Base-by-base conservation (phyloP, 75 land plant species). In the Gnetum montanum region DNA sequence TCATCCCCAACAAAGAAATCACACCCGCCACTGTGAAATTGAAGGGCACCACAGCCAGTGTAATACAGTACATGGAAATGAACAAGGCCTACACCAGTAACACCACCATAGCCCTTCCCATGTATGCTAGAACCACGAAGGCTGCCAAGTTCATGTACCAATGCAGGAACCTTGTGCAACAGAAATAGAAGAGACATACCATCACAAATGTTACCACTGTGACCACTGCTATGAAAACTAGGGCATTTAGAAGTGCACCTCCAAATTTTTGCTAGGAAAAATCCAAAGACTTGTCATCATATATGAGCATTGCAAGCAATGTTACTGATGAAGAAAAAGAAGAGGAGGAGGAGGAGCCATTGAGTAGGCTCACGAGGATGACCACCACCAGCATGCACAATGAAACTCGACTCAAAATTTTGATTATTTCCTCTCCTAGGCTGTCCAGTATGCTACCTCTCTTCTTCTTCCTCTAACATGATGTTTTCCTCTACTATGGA, bases 351-450 rank as follows among this genome's bases (percentile, higher is more conserved):
- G 54, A 45, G 54, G 22, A 8, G 6, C 22, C 6, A 27, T 46
- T 58, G 53, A 83, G 76, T 31, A 55, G 15, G 22, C 79, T 46
- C 43, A 94, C 98, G 34, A 94, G 70, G 38, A 82, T 19, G 28
- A 94, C 98, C 26, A 94, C 96, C 50, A 94, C 16, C 54, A 90
- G 60, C 98, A 94, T 94, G 69, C 98, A 94, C 40, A 77, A 60
- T 28, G 98, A 83, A 31, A 94, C 96, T 0, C 96, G 98, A 6
- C 67, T 41, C 3, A 94, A 60, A 41, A 94, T 88, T 35, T 83
- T 53, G 65, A 83, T 38, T 43, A 94, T 82, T 69, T 94, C 98
- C 50, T 68, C 75, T 25, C 98, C 98, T 0, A 94, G 58, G 15
- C 65, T 49, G 8, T 79, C 83, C 18, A 89, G 58, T 31, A 75